Base-by-base conservation (phyloP, 2,329 filamentous ascomycete genomes). In the Claviceps quebecensis region DNA sequence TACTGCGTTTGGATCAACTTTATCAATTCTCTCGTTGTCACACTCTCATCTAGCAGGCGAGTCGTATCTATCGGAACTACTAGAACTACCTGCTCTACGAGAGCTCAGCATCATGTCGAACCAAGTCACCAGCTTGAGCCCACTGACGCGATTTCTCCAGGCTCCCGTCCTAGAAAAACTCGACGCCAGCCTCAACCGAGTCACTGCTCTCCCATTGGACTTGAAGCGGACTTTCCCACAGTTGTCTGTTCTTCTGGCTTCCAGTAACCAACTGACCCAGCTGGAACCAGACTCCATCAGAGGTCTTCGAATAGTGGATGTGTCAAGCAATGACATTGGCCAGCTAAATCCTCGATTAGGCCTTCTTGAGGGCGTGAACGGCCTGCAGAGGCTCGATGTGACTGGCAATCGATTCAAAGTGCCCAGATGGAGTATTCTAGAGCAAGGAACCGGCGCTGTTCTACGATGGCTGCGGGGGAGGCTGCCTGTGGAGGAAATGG, bases 401-500 rank as follows among this genome's bases (percentile, higher is more conserved):
- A 79, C 78, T 29, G 89, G 89, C 0, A 97, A 97, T 64, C 76
- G 82, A 36, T 97, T 97, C 68, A 77, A 87, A 36, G 88, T 96
- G 36, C 91, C 91, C 0, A 80, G 86, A 52, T 90, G 85, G 71
- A 86, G 85, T 56, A 77, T 95, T 6, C 69, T 97, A 47, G 86
- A 91, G 54, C 86, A 88, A 55, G 91, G 91, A 0, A 96, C 90
- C 0, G 88, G 95, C 59, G 84, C 87, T 2, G 83, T 88, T 0
- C 69, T 96, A 57, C 75, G 81, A 48, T 95, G 88, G 85, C 67
- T 96, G 48, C 77, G 86, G 54, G 85, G 87, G 29, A 77, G 84
- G 51, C 84, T 95, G 38, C 82, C 86, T 0, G 71, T 75, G 1
- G 75, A 72, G 0, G 77, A 80, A 59, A 78, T 75, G 75, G 72